Evolutionary conservation across 2,329 filamentous ascomycete genomes (phyloP).

Genomic region (Trichoderma koningiopsis): DNA sequence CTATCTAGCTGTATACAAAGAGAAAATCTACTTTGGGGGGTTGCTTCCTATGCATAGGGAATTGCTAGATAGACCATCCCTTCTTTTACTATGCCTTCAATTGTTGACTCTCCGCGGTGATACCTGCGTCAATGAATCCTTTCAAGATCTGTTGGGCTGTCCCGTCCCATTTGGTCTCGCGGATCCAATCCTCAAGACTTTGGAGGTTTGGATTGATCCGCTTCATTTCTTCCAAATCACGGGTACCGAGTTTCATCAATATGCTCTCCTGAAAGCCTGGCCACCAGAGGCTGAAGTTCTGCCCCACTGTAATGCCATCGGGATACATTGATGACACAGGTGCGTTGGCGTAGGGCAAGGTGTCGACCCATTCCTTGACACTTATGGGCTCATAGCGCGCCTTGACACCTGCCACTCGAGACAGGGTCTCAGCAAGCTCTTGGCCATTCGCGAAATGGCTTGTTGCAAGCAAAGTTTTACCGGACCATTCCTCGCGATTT

Average conservation of each 20-base stretch:
- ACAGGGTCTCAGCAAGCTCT: background rate
- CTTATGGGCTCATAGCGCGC: background rate
- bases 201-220: background rate
- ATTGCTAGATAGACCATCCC: too few relatives aligned
- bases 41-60: too few relatives aligned
- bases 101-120: background rate
- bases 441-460: background rate
- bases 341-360: background rate
- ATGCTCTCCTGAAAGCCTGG: background rate
- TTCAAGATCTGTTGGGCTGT: background rate
- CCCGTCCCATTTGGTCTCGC: background rate
- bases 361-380: background rate
- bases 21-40: too few relatives aligned
- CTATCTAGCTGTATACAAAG: too few relatives aligned
- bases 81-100: background rate
- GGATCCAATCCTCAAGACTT: slow-evolving; percentile 1
- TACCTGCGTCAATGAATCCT: background rate
- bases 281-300: background rate
- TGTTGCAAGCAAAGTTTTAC: background rate
- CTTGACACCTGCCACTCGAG: background rate
- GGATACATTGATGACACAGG: background rate
- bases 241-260: background rate
- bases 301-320: background rate
- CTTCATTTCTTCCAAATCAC: background rate
- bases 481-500: background rate